Conservation (phyloP, 257 asterid species). For the Solanum arcanum region DNA sequence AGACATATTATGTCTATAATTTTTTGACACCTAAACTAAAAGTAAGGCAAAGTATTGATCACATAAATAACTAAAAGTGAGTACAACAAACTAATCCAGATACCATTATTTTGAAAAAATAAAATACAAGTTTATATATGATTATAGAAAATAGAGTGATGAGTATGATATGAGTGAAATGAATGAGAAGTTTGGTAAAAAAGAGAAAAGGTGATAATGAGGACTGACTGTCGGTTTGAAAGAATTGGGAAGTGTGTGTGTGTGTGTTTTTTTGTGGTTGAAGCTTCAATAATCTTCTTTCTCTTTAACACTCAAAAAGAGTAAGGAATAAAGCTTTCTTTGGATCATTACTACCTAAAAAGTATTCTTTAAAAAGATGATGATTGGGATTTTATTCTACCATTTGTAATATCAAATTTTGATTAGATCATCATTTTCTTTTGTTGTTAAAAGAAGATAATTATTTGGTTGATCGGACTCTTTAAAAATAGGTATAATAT, state of each 20-base stretch:
- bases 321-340: conserved; percentile 5
- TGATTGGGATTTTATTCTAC: not conserved
- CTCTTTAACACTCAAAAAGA: not conserved
- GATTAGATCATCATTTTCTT: not conserved
- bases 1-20: too few species aligned
- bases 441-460: not conserved
- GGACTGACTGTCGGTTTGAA: conserved; percentile 66
- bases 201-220: conserved; percentile 26
- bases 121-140: not conserved
- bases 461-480: not conserved
- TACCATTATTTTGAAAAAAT: too few species aligned
- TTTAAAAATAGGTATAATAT: too few species aligned
- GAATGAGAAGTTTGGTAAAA: conserved; percentile 34
- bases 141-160: not conserved
- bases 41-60: not conserved
- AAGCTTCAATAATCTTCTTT: conserved; percentile 2
- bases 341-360: not conserved
- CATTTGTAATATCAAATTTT: not conserved
- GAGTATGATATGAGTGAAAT: conserved; percentile 2
- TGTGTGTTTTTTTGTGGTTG: not conserved
- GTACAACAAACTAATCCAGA: too few species aligned
- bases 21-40: not conserved
- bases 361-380: not conserved
- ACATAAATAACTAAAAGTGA: not conserved
- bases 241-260: conserved; percentile 61